Evolutionary conservation across 495 filamentous ascomycete species (phyloP), one percentile per base, ranked within the genome.

Genomic region (Immersiella caudata): DNA sequence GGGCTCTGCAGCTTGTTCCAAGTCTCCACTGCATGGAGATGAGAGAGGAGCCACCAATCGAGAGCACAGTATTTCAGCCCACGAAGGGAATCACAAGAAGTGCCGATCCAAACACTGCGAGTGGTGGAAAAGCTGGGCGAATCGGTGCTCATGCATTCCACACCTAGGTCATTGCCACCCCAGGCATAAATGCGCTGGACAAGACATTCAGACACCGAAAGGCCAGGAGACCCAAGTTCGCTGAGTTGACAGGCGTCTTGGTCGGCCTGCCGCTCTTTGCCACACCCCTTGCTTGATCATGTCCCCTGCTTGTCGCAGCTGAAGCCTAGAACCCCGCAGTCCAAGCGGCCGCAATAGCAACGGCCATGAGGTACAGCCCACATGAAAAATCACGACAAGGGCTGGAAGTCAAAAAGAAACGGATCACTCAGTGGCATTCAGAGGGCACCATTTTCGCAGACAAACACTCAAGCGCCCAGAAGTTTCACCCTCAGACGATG

Each of bases 291-390:
- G 54, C 54, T 57, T 26, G 54, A 14, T 25, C 11, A 57, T 57
- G 22, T 57, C 54, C 54, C 54, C 26, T 57, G 54, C 20, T 57
- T 57, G 54, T 27, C 54, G 54, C 21, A 57, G 54, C 54, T 2
- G 6, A 0, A 36, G 2, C 11, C 40, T 46, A 12, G 22, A 57
- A 26, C 54, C 54, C 54, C 54, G 26, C 54, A 57, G 54, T 57
- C 54, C 26, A 27, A 57, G 54, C 54, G 54, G 54, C 54, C 54
- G 54, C 20, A 11, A 55, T 20, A 20, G 20, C n/a, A 20, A 57
- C 26, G 18, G 22, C 8, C 54, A 6, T n/a, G n/a, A n/a, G n/a
- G n/a, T n/a, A n/a, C n/a, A n/a, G n/a, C n/a, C n/a, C n/a, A 14
- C 12, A 18, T 25, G 16, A 14, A 46, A 12, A 46, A 46, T 46